Evolutionary conservation across 805 yeast genomes (phyloP), one percentile per base, ranked within the genome.

Genomic region (Wickerhamiella qilinensis): DNA sequence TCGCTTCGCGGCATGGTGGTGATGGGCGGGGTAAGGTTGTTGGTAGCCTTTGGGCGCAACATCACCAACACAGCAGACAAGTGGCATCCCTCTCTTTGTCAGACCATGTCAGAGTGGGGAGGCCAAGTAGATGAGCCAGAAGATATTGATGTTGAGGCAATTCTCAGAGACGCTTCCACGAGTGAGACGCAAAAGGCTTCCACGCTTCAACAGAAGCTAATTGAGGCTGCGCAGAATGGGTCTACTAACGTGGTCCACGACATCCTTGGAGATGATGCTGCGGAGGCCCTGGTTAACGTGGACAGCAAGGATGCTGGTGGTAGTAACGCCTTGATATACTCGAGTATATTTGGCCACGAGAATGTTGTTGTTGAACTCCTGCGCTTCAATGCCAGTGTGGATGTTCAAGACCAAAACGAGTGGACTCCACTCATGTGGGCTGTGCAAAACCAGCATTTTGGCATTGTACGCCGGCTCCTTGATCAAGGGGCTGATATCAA

Each of bases 381-480:
- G 28, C 47, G 54, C 11, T 49, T 41, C 20, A 61, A 58, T 5
- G 68, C 68, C 1, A 41, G 53, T 15, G 55, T 58, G 2, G 55
- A 63, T 36, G 39, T 40, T 17, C 58, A 52, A 38, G 68, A 63
- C 46, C 51, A 52, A 30, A 52, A 52, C 38, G 58, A 56, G 35
- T 64, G 67, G 67, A 57, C 68, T 4, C 57, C 94, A 9, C 56
- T 81, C 33, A 82, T 81, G 91, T 83, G 94, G 94, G 86, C 93
- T 1, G 72, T 82, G 3, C 69, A 75, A 47, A 64, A 76, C 46
- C 69, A 73, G 38, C 71, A 72, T 38, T 55, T 68, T 42, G 64
- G 67, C 11, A 64, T 77, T 33, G 75, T 72, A 14, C 68, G 71
- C 35, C 57, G 67, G 39, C 58, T 83, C 42, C 56, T 84, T 38